Conservation (phyloP, 306 rosid species). For the Canavalia gladiata region DNA sequence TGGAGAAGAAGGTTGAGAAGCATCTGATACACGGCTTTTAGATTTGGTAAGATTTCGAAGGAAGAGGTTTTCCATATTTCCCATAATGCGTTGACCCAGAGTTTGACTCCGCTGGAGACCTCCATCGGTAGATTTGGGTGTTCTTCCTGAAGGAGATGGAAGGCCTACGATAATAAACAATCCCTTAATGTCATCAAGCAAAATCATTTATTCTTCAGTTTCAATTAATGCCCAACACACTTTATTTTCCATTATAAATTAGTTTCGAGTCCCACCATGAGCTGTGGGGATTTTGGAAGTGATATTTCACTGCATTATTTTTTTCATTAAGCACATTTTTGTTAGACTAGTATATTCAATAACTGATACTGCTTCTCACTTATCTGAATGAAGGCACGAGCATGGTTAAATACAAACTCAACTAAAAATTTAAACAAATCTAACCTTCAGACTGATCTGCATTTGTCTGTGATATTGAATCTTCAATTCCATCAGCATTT, state of each 20-base stretch:
- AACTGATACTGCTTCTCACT: slow-evolving; percentile 36
- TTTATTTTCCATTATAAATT: slow-evolving; percentile 31
- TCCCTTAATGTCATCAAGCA: slow-evolving; percentile 32
- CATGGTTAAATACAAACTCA: slow-evolving; percentile 37
- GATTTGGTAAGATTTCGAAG: slow-evolving; percentile 90
- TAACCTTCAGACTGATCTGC: slow-evolving; percentile 86
- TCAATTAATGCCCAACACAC: slow-evolving; percentile 30
- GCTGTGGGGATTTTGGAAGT: neutral
- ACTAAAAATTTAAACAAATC: slow-evolving; percentile 38
- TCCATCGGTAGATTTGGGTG: slow-evolving; percentile 67
- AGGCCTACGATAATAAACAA: slow-evolving; percentile 68
- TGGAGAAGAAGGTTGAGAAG: slow-evolving; percentile 90
- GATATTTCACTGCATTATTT: slow-evolving; percentile 24
- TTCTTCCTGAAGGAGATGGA: slow-evolving; percentile 84
- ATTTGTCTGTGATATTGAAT: slow-evolving; percentile 57
- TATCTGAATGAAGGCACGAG: slow-evolving; percentile 42
- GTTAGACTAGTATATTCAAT: slow-evolving; percentile 32
- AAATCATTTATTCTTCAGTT: slow-evolving; percentile 35
- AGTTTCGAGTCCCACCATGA: slow-evolving; percentile 31
- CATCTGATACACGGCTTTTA: slow-evolving; percentile 67
- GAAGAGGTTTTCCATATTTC: slow-evolving; percentile 90
- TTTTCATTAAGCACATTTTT: neutral
- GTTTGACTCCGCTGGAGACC: slow-evolving; percentile 84
- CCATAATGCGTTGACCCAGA: slow-evolving; percentile 95
- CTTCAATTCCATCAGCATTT: slow-evolving; percentile 61